A percentile compares a stretch with the other conserved stretches of the same genome.
Evolutionary conservation across 2,329 filamentous ascomycete genomes (phyloP).

Genomic region (Fusarium metavorans): DNA sequence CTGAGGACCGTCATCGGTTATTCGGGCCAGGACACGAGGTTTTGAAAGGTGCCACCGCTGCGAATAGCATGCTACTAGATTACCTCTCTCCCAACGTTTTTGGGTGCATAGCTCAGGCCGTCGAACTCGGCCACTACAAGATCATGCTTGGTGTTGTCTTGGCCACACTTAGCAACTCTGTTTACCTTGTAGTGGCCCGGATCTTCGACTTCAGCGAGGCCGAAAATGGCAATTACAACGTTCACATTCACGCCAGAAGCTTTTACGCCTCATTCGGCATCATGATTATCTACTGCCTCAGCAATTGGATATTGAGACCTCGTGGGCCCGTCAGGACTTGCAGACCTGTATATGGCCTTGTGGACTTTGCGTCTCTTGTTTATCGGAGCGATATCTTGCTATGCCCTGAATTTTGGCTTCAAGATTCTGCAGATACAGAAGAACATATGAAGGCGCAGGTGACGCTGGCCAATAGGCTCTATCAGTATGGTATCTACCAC

Average conservation of each 20-base stretch:
- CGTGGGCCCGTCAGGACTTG: not conserved
- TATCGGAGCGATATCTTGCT: not conserved
- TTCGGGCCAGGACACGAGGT: not conserved
- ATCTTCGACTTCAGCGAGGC: not conserved
- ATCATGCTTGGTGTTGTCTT: not conserved
- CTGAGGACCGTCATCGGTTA: not conserved
- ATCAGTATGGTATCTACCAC: not conserved
- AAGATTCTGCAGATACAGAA: not conserved
- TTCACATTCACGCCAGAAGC: not conserved
- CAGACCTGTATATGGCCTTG: not conserved
- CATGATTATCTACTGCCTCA: not conserved
- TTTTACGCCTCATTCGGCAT: not conserved
- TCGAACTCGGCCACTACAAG: not conserved
- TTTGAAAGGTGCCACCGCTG: not conserved
- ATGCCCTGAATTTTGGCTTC: not conserved
- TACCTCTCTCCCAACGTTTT: not conserved
- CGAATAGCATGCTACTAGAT: not conserved
- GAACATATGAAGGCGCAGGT: not conserved
- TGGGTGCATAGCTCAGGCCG: not conserved
- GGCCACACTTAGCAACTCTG: not conserved
- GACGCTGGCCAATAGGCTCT: not conserved
- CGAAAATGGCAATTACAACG: not conserved
- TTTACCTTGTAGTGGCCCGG: not conserved
- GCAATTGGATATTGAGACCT: not conserved
- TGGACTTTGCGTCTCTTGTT: not conserved